Conservation (phyloP, 2,329 filamentous ascomycete genomes). For the Dactylellina drechsleri region DNA sequence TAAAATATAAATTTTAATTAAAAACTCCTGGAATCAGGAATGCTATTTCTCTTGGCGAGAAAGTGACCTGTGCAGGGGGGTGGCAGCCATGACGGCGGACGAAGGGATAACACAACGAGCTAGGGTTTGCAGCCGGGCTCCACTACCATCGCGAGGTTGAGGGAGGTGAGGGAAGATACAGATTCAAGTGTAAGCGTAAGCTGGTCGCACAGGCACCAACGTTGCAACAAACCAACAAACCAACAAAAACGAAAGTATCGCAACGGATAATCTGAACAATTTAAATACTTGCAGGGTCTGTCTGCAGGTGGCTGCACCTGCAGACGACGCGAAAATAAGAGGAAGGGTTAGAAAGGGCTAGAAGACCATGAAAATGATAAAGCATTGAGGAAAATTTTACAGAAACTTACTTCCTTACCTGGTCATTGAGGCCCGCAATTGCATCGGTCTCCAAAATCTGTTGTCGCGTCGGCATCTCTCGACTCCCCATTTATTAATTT, state of each 20-base stretch:
- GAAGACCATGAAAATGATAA: neutral
- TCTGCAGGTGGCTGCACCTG: neutral
- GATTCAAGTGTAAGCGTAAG: neutral
- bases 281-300: conserved; percentile 22
- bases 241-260: neutral
- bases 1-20: too few species aligned
- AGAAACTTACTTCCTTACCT: neutral
- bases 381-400: too few species aligned
- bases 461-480: too few species aligned
- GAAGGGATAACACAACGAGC: neutral
- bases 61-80: too few species aligned
- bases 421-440: neutral
- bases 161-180: neutral
- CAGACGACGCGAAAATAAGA: neutral
- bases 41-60: too few species aligned
- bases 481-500: too few species aligned
- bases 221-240: conserved; percentile 1
- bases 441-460: too few species aligned
- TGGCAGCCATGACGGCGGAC: too few species aligned
- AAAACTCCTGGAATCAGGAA: too few species aligned
- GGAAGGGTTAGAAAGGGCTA: neutral
- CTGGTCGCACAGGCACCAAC: conserved; percentile 12
- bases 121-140: conserved; percentile 1
- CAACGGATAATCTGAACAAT: conserved; percentile 15
- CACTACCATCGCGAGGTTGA: neutral